Evolutionary conservation across 768 basidiomycete species (phyloP), one percentile per base, ranked within the genome.

Genomic region (Rhizopogon sp.): DNA sequence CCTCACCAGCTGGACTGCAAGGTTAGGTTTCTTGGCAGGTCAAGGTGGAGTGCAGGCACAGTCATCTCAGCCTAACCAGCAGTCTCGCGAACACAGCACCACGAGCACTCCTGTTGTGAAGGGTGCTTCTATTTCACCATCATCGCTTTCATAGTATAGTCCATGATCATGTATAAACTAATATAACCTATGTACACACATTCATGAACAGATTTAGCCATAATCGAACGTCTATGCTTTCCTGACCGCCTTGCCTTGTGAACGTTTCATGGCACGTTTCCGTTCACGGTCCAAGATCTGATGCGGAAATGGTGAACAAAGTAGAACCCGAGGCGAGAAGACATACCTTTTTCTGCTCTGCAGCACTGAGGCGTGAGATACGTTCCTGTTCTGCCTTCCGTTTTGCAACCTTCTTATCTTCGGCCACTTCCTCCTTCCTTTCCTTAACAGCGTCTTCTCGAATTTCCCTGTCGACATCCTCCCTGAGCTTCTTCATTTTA

Each of bases 281-380:
- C 84, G 86, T 62, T 90, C 89, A 59, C 86, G 85, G 49, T 92
- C 90, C 54, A 90, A 72, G 58, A 78, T 68, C 85, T 88, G 55
- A 40, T 60, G 44, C 62, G 53, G 10, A 43, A 28, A 5, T 10
- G n/a, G 37, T 39, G 44, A 47, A 33, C 13, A 22, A 6, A n/a
- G 3, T 20, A 45, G 25, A 43, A 41, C 39, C 39, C 35, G 55
- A 20, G 29, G 54, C 45, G 16, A 55, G 17, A 33, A 25, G 10
- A 58, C 65, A 46, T 50, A 85, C 88, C 83, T 93, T 93, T 75
- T 85, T 83, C 74, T 93, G 91, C 61, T 93, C 90, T 17, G 83
- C 79, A 31, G 90, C 78, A 62, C 85, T 87, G 53, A 93, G 78
- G 64, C 82, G 84, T 35, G 87, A 75, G 41, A 91, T 68, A 59